These are phyloP conservation scores for Trichomonas vaginalis DNA, from an alignment of 208 protist species.

Conservation along the genomic window DNA sequence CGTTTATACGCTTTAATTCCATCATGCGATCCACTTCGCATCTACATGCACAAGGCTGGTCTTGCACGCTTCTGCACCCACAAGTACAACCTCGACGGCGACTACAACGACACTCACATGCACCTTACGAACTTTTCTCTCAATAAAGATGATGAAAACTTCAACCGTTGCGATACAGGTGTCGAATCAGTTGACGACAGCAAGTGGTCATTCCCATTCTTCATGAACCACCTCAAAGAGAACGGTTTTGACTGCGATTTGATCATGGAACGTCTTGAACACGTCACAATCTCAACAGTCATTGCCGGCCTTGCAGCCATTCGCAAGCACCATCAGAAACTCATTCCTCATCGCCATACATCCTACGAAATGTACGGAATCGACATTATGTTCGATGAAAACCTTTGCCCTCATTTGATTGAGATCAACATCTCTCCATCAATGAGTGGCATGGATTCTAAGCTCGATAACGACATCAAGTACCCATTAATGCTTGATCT, in stretches of 20 bases:
- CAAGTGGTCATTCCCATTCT: slow-evolving; percentile 33
- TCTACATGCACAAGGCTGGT: slow-evolving; percentile 23
- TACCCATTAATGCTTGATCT: not conserved
- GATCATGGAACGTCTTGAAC: slow-evolving; percentile 4
- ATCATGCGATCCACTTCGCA: slow-evolving; percentile 26
- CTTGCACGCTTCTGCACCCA: slow-evolving; percentile 31
- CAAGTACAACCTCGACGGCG: not conserved
- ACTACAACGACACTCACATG: not conserved
- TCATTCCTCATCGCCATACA: slow-evolving; percentile 6
- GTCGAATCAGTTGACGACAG: slow-evolving; percentile 14
- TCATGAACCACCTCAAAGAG: not conserved
- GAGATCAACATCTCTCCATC: slow-evolving; percentile 65
- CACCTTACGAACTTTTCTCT: slow-evolving; percentile 38
- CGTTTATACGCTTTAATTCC: slow-evolving; percentile 33
- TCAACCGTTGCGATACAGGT: not conserved
- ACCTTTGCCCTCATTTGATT: slow-evolving; percentile 71
- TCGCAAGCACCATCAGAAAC: slow-evolving; percentile 15
- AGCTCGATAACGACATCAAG: not conserved
- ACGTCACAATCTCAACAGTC: slow-evolving; percentile 20
- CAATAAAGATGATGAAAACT: slow-evolving; percentile 30
- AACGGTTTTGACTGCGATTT: not conserved
- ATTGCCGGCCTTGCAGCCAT: slow-evolving; percentile 24
- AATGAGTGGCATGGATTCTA: not conserved
- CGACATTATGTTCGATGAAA: slow-evolving; percentile 72
- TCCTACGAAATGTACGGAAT: slow-evolving; percentile 87